Conservation (phyloP, 805 yeast species). For the Jamesozyma rosinii region DNA sequence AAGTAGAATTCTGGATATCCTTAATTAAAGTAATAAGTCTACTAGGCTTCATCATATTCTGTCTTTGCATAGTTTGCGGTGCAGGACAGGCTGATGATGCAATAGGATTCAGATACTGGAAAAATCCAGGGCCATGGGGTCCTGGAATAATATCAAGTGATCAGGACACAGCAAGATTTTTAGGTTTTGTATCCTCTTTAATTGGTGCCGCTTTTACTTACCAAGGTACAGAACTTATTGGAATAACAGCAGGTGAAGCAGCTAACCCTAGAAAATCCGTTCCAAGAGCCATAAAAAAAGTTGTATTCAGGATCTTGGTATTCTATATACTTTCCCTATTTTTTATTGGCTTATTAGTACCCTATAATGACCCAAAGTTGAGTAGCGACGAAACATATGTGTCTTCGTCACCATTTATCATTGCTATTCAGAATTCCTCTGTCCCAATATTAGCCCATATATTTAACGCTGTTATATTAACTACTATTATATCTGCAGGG, state of each 20-base stretch:
- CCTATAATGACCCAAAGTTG: slow-evolving; percentile 50
- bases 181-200: slow-evolving; percentile 56
- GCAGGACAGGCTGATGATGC: slow-evolving; percentile 50
- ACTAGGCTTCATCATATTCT: slow-evolving; percentile 53
- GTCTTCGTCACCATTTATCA: slow-evolving; percentile 56
- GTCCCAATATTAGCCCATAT: slow-evolving; percentile 53
- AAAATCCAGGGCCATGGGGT: slow-evolving; percentile 66
- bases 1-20: slow-evolving; percentile 63
- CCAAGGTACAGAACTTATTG: slow-evolving; percentile 66
- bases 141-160: slow-evolving; percentile 43
- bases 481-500: slow-evolving; percentile 60
- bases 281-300: slow-evolving; percentile 59
- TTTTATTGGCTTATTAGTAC: slow-evolving; percentile 58
- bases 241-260: slow-evolving; percentile 62
- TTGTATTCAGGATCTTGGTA: slow-evolving; percentile 49
- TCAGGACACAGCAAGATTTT: slow-evolving; percentile 43
- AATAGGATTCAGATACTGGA: slow-evolving; percentile 67
- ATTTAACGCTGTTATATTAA: slow-evolving; percentile 55
- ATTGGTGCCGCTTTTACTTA: slow-evolving; percentile 63
- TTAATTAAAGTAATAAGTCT: slow-evolving; percentile 53
- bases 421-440: slow-evolving; percentile 57
- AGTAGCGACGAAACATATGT: slow-evolving; percentile 28
- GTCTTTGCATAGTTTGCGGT: slow-evolving; percentile 59
- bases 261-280: slow-evolving; percentile 53
- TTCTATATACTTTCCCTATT: slow-evolving; percentile 55